phyloP scores from a whole-genome alignment of 768 basidiomycete genomes.

The Suillus alpinus region DNA sequence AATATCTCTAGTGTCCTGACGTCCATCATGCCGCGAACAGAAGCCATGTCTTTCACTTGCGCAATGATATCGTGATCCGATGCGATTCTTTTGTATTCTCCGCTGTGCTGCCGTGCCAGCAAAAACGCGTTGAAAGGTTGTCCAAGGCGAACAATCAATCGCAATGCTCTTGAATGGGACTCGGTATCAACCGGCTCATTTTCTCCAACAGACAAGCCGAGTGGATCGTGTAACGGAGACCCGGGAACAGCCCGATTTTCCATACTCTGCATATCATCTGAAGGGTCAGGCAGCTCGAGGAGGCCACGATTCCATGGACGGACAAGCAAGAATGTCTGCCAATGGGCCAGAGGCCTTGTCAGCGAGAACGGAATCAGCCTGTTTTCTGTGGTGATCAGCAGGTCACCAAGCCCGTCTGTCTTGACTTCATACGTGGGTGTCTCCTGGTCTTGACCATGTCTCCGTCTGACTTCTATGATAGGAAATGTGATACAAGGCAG shows the following conservation, averaged over 20 bases:
- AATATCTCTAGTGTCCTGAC: not conserved
- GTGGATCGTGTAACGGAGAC: not conserved
- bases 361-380: not conserved
- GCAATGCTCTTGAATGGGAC: not conserved
- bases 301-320: not conserved
- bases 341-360: not conserved
- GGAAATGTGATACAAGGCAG: not conserved
- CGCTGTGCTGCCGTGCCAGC: not conserved
- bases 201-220: not conserved
- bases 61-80: not conserved
- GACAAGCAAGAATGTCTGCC: not conserved
- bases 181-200: not conserved
- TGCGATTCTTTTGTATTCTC: not conserved
- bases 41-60: not conserved
- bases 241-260: not conserved
- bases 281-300: not conserved
- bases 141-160: not conserved
- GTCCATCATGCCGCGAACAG: not conserved
- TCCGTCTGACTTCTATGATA: not conserved
- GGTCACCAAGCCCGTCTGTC: not conserved
- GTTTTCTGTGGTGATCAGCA: not conserved
- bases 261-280: not conserved
- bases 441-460: not conserved
- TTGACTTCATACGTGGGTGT: not conserved
- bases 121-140: not conserved